phyloP scores from a whole-genome alignment of 108 stramenopile genomes.

The Skeletonema potamos region DNA sequence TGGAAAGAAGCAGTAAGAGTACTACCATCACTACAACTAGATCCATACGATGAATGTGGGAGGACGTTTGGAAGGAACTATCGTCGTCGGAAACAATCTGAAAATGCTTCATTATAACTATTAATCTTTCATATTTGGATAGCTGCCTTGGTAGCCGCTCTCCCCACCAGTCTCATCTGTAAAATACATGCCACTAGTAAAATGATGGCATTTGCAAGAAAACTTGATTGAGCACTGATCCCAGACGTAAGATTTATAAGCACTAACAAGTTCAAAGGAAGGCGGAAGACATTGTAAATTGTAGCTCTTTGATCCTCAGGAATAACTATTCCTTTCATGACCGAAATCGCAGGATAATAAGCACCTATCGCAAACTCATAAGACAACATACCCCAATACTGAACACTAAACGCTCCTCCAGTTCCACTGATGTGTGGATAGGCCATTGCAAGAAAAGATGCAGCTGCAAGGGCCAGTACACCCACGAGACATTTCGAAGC shows the following conservation, averaged over 20 bases:
- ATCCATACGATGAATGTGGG: constrained; percentile 51
- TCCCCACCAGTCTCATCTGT: constrained; percentile 48
- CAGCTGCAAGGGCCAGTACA: constrained; percentile 59
- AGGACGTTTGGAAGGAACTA: constrained; percentile 57
- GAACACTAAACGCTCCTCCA: constrained; percentile 45
- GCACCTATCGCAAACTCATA: constrained; percentile 95
- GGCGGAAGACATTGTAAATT: constrained; percentile 93
- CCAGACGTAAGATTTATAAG: constrained; percentile 76
- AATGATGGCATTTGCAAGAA: constrained; percentile 63
- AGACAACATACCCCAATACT: constrained; percentile 80
- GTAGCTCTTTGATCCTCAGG: constrained; percentile 92
- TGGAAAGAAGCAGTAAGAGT: constrained; percentile 40
- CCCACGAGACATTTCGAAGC: constrained; percentile 64
- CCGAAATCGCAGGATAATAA: constrained; percentile 94
- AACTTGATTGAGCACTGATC: constrained; percentile 54
- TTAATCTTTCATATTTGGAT: neutral
- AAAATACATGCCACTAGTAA: constrained; percentile 60
- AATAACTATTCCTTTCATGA: constrained; percentile 91
- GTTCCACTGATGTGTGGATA: constrained; percentile 31
- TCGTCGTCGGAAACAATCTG: constrained; percentile 10
- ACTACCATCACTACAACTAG: constrained; percentile 43
- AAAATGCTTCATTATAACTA: neutral
- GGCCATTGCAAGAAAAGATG: constrained; percentile 42
- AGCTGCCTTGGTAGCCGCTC: neutral
- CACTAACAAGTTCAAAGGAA: constrained; percentile 92